These are phyloP conservation scores for Aureobasidium mangrovei DNA, from an alignment of 2,329 filamentous ascomycete genomes.

Conservation along the genomic window DNA sequence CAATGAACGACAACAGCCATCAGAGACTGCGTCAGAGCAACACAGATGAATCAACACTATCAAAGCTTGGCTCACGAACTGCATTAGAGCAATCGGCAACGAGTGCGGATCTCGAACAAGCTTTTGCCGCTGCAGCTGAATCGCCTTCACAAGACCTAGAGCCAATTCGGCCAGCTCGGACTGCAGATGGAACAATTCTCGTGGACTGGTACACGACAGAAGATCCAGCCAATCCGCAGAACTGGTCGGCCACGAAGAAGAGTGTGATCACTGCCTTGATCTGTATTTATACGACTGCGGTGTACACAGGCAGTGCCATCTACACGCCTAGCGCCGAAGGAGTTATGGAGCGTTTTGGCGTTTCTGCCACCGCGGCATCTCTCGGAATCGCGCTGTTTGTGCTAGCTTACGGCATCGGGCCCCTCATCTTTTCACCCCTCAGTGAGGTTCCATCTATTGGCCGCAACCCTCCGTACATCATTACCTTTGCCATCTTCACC, in stretches of 20 bases:
- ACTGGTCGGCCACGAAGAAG: conserved; percentile 42
- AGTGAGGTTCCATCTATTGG: conserved; percentile 59
- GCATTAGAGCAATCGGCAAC: conserved; percentile 14
- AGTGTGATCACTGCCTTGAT: conserved; percentile 33
- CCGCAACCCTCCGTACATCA: conserved; percentile 58
- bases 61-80: conserved; percentile 4
- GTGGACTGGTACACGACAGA: conserved; percentile 47
- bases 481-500: conserved; percentile 60
- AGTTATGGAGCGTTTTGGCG: conserved; percentile 46
- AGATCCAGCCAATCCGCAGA: conserved; percentile 48
- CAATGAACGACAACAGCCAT: conserved; percentile 1
- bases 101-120: conserved; percentile 7
- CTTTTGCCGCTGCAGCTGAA: neutral
- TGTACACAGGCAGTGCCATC: conserved; percentile 37
- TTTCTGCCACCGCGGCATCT: conserved; percentile 44
- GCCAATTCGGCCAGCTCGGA: conserved; percentile 25
- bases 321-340: conserved; percentile 39
- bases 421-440: conserved; percentile 57
- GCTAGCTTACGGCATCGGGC: conserved; percentile 47
- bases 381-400: conserved; percentile 56
- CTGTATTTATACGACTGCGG: conserved; percentile 30
- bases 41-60: conserved; percentile 6
- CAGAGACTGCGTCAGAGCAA: neutral
- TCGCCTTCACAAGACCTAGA: conserved; percentile 15
- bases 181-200: conserved; percentile 43